Conservation (phyloP, 1,284 basidiomycete species). For the Ustilago curta region DNA sequence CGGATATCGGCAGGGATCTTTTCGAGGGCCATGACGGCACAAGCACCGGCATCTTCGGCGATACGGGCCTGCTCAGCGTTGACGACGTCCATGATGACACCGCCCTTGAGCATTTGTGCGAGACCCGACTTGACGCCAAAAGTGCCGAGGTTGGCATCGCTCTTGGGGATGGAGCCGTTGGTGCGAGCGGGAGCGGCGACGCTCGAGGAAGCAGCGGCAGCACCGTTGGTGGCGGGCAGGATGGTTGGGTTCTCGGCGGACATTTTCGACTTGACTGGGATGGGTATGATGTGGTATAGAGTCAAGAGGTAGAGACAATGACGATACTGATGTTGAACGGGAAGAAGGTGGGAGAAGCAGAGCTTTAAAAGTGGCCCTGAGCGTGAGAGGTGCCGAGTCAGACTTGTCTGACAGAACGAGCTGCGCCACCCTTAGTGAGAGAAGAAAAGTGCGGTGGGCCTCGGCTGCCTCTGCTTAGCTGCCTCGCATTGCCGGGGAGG, state of each 20-base stretch:
- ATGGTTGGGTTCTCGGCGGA: conserved; percentile 69
- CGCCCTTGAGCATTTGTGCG: conserved; percentile 71
- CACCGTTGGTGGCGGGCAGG: conserved; percentile 59
- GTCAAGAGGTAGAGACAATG: conserved; percentile 8
- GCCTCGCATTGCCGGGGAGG: no score
- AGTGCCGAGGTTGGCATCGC: conserved; percentile 77
- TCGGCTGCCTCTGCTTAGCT: no score
- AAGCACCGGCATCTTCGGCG: conserved; percentile 96
- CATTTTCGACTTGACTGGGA: conserved; percentile 39
- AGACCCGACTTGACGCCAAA: conserved; percentile 86
- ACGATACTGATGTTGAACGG: not conserved
- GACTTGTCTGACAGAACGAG: conserved; percentile 1
- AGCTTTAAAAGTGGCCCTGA: conserved; percentile 13
- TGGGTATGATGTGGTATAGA: conserved; percentile 8
- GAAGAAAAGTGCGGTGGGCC: no score
- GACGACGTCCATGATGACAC: conserved; percentile 73
- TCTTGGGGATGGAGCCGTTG: conserved; percentile 75
- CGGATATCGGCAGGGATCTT: conserved; percentile 93
- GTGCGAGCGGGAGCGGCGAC: conserved; percentile 44
- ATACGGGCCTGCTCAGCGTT: conserved; percentile 91
- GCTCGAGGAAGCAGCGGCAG: conserved; percentile 45
- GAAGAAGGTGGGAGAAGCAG: conserved; percentile 5
- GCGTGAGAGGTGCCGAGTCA: conserved; percentile 3
- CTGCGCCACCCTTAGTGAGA: conserved; percentile 1
- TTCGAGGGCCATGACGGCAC: conserved; percentile 90